phyloP scores from a whole-genome alignment of 257 asterid genomes.

The Solanum arcanum region DNA sequence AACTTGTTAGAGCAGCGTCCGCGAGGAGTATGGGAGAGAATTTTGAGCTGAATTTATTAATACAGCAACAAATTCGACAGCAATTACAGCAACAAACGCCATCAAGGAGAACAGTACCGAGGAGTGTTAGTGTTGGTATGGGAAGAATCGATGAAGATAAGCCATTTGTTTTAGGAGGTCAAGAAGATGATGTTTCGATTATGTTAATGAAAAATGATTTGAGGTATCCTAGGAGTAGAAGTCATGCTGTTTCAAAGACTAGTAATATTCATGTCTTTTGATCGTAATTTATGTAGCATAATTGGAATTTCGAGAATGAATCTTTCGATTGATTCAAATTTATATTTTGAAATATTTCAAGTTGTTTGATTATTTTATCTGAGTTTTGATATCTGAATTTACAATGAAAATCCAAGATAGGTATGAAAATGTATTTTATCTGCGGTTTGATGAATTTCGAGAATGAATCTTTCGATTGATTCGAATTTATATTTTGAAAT shows the following conservation, averaged over 20 bases:
- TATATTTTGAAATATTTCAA: not conserved
- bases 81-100: not conserved
- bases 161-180: slow-evolving; percentile 30
- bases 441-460: no score
- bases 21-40: slow-evolving; percentile 9
- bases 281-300: not conserved
- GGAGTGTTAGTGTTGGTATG: slow-evolving; percentile 70
- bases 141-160: slow-evolving; percentile 80
- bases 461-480: no score
- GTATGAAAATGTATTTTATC: not conserved
- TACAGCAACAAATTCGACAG: slow-evolving; percentile 12
- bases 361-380: not conserved
- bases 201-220: slow-evolving; percentile 14
- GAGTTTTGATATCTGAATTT: not conserved
- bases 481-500: no score
- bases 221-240: slow-evolving; percentile 47
- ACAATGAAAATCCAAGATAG: not conserved
- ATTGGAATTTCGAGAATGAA: not conserved
- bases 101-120: slow-evolving; percentile 29
- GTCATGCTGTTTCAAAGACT: slow-evolving; percentile 34
- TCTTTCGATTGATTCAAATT: not conserved
- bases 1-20: slow-evolving; percentile 54
- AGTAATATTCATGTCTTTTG: not conserved
- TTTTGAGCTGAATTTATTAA: slow-evolving; percentile 14
- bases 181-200: not conserved